A percentile compares a stretch with the other conserved stretches of the same genome.
These are phyloP conservation scores for Inga laurina DNA, from an alignment of 306 rosid species.

Conservation along the genomic window DNA sequence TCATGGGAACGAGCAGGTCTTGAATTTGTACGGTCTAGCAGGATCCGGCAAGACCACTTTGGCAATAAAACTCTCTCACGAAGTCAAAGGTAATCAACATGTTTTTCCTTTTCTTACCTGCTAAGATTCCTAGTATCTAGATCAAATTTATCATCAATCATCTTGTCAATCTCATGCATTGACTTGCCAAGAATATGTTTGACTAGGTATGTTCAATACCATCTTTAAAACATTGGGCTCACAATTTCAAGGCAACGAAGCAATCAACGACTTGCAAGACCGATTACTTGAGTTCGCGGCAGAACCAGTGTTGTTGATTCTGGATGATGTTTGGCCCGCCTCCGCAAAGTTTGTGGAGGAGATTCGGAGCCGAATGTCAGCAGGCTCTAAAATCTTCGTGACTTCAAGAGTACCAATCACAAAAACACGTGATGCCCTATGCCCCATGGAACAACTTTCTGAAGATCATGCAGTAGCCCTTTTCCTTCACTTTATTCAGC, in stretches of 20 bases:
- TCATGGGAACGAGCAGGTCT: neutral
- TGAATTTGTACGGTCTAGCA: neutral
- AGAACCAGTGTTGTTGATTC: neutral
- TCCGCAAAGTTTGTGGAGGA: neutral
- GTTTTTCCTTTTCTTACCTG: neutral
- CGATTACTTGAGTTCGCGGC: neutral
- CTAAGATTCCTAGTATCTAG: neutral
- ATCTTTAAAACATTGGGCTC: neutral
- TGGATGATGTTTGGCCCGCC: conserved; percentile 12
- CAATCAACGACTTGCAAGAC: neutral
- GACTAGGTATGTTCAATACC: neutral
- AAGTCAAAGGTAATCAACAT: neutral
- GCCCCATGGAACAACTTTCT: neutral
- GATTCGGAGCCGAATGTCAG: neutral
- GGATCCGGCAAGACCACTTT: neutral
- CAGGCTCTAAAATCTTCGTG: neutral
- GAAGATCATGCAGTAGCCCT: neutral
- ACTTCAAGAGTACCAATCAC: neutral
- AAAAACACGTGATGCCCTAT: neutral
- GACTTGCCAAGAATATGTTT: neutral
- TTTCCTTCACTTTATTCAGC: conserved; percentile 14
- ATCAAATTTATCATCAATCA: neutral
- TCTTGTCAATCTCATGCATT: neutral
- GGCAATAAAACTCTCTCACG: neutral
- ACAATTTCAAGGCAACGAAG: neutral